Evolutionary conservation across 2,329 filamentous ascomycete genomes (phyloP), one percentile per base, ranked within the genome.

Genomic region (Monilinia vaccinii-corymbosi): DNA sequence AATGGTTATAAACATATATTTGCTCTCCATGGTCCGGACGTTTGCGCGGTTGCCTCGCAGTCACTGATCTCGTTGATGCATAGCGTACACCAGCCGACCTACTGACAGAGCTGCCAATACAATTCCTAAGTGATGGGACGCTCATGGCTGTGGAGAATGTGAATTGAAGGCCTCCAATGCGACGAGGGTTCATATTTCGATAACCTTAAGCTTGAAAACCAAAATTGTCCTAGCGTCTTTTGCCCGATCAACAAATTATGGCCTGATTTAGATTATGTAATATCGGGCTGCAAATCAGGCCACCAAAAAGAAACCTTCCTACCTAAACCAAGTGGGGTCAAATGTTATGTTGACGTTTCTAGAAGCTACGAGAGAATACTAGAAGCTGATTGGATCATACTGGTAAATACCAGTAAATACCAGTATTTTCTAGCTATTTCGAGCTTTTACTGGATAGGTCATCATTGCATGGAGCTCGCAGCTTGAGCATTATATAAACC

Each of bases 1-100:
- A 65, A 56, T 76, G 72, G 60, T 68, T 71, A 65, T 69, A 75
- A 58, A 75, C 71, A 60, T 68, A 75, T 64, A 76, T 73, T 50
- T 71, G 64, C 36, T 66, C 67, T 28, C 74, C 74, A 63, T 72
- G 69, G 60, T 70, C 68, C 23, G 63, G 62, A 57, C 57, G 42
- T 40, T 52, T 61, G 32, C 46, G 55, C 23, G 32, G 36, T 32
- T 56, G 32, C 42, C 32, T 38, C 44, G n/a, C 14, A 16, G 50
- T 53, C 50, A 53, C 50, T n/a, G 50, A 53, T 16, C 21, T 50
- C 31, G 60, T 62, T 9, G 65, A 65, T 21, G 61, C 58, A 60
- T 62, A 56, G 23, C 64, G 60, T 16, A 59, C 56, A 44, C 60
- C 56, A 25, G 31, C 42, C 36, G 53, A 48, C 28, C 34, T 58